A percentile compares a stretch with the other conserved stretches of the same genome.
phyloP scores from a whole-genome alignment of 257 asterid genomes.

The Solanum pimpinellifolium region DNA sequence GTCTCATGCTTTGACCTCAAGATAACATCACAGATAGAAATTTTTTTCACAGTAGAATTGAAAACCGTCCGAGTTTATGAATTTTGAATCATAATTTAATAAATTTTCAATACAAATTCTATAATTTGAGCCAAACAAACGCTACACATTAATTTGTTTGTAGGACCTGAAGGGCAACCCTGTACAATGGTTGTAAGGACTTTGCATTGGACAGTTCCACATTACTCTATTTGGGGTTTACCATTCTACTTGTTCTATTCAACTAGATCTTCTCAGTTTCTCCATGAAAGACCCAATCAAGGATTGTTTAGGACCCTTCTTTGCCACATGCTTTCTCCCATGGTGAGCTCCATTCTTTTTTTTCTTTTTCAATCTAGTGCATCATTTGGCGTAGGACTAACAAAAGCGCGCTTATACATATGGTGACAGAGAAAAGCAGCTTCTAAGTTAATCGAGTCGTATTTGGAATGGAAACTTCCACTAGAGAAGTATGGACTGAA shows the following conservation, averaged over 20 bases:
- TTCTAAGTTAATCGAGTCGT: slow-evolving; percentile 68
- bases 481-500: slow-evolving; percentile 63
- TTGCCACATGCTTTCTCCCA: slow-evolving; percentile 55
- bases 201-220: slow-evolving; percentile 92
- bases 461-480: slow-evolving; percentile 79
- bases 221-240: slow-evolving; percentile 82
- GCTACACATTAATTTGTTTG: background rate
- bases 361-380: background rate
- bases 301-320: slow-evolving; percentile 47
- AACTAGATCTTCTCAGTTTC: slow-evolving; percentile 73
- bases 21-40: background rate
- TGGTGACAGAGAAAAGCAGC: slow-evolving; percentile 37
- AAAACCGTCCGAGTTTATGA: too few relatives aligned
- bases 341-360: slow-evolving; percentile 23
- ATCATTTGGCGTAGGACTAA: background rate
- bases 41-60: background rate
- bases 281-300: slow-evolving; percentile 78
- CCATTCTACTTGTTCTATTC: slow-evolving; percentile 89
- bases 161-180: slow-evolving; percentile 59
- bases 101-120: background rate
- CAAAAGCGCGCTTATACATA: background rate
- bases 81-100: too few relatives aligned
- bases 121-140: background rate
- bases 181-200: slow-evolving; percentile 84
- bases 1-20: background rate